These are phyloP conservation scores for Dactylellina cionopaga DNA, from an alignment of 2,329 filamentous ascomycete species.

Conservation along the genomic window DNA sequence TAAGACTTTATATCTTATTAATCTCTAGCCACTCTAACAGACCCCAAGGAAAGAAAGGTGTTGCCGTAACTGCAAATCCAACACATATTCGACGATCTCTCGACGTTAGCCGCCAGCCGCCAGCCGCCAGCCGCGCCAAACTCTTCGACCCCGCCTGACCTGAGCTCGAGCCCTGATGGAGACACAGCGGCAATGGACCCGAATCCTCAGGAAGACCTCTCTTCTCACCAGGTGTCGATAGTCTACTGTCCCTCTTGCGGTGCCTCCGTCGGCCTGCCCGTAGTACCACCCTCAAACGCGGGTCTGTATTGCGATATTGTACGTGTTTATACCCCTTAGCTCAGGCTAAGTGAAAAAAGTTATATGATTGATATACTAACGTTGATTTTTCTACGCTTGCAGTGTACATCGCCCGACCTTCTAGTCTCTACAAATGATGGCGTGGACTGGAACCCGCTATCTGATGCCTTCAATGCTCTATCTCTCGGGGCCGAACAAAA, in stretches of 20 bases:
- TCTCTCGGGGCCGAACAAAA: conserved; percentile 17
- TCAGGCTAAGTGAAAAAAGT: no score
- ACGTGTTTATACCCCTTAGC: not conserved
- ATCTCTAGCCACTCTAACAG: not conserved
- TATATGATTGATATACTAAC: no score
- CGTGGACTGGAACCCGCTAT: conserved; percentile 50
- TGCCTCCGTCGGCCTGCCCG: conserved; percentile 23
- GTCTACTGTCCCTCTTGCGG: conserved; percentile 48
- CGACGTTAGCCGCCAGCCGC: conserved; percentile 26
- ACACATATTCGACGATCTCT: conserved; percentile 8
- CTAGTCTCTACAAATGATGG: conserved; percentile 48
- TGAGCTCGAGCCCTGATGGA: conserved; percentile 2
- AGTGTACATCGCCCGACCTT: conserved; percentile 48
- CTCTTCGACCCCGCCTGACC: conserved; percentile 7
- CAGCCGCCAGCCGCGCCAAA: conserved; percentile 21
- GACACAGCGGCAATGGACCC: conserved; percentile 34
- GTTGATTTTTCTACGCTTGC: no score
- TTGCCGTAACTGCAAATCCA: conserved; percentile 15
- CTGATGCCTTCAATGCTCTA: conserved; percentile 46
- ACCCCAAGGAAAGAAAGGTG: not conserved
- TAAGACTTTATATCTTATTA: not conserved
- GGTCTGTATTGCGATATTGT: conserved; percentile 48
- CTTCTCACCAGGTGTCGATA: conserved; percentile 32
- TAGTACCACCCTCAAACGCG: conserved; percentile 34
- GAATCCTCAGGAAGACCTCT: conserved; percentile 24